Base-by-base conservation (phyloP, 208 protist genomes). In the Spongospora subterranea region DNA sequence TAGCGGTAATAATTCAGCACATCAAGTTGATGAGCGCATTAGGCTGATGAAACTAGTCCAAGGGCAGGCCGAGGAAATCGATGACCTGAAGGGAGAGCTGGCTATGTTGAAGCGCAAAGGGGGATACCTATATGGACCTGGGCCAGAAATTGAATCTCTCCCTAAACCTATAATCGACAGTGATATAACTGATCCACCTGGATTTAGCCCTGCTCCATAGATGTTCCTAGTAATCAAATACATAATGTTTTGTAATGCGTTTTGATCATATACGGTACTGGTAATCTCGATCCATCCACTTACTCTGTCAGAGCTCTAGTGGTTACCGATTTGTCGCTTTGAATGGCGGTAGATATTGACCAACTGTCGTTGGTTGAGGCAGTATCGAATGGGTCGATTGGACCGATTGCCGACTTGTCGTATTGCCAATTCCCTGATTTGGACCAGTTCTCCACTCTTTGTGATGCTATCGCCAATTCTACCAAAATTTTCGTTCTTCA, bases 41-140 rank as follows among this genome's bases (percentile, higher is more conserved):
- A 13, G 66, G 13, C 54, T 91, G 32, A 93, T 98, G 53, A 95
- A 95, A 45, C 95, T 96, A 53, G 93, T 94, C 76, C 96, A 98
- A 89, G 93, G 98, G 24, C 94, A 95, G 93, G 95, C 97, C 91
- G 94, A 96, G 66, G 97, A 98, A 92, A 97, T 98, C 53, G 96
- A 97, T n/a, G 95, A 96, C 11, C 94, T 98, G 32, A 96, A 94
- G 32, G 94, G 94, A 0, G 97, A 98, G 92, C 96, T 98, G 46
- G 91, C 94, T 45, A 97, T 98, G 95, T 93, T 98, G 91, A 94
- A 95, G 17, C 94, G 96, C 24, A 98, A 98, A 91, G 97, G 97
- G 11, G 97, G 97, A 0, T 96, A 93, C 66, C 89, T 93, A 24
- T 93, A 93, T 65, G 39, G 53, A 45, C 64, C 89, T 45, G 45